Conservation (phyloP, 163 green algal genomes). For the Chlorella variabilis region DNA sequence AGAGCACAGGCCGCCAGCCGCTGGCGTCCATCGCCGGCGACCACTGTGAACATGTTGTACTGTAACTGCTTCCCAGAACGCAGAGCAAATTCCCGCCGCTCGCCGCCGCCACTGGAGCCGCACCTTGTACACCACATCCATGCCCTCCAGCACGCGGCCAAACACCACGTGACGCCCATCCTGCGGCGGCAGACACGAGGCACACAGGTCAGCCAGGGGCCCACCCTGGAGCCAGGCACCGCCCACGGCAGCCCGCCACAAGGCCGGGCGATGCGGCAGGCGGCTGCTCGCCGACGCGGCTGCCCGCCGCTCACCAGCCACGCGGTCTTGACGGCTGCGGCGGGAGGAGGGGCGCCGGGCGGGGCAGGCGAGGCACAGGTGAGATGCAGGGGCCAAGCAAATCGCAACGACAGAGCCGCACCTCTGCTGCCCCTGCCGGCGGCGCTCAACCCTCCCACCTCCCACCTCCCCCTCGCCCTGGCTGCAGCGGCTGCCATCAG, state of each 20-base stretch:
- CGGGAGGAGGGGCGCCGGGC: not conserved
- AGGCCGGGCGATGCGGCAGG: not conserved
- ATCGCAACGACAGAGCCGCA: too few relatives aligned
- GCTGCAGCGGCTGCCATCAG: too few relatives aligned
- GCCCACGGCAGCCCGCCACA: not conserved
- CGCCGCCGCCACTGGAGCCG: not conserved
- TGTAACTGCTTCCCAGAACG: too few relatives aligned
- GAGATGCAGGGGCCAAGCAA: constrained; percentile 76
- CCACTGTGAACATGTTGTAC: too few relatives aligned
- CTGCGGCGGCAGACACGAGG: not conserved
- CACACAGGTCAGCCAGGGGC: too few relatives aligned
- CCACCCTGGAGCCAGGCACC: too few relatives aligned
- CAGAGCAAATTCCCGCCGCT: too few relatives aligned
- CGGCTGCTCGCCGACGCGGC: not conserved
- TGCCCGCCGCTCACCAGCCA: constrained; percentile 61
- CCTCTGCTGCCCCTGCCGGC: too few relatives aligned
- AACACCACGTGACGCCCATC: constrained; percentile 88
- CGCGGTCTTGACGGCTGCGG: constrained; percentile 24
- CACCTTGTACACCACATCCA: constrained; percentile 90
- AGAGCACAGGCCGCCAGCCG: too few relatives aligned
- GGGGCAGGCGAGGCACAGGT: constrained; percentile 17
- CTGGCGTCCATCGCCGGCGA: too few relatives aligned
- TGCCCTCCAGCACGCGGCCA: constrained; percentile 83
- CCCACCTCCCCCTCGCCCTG: too few relatives aligned
- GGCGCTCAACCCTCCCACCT: too few relatives aligned